phyloP scores from a whole-genome alignment of 129 eudicot genomes.

The Lactuca saligna region DNA sequence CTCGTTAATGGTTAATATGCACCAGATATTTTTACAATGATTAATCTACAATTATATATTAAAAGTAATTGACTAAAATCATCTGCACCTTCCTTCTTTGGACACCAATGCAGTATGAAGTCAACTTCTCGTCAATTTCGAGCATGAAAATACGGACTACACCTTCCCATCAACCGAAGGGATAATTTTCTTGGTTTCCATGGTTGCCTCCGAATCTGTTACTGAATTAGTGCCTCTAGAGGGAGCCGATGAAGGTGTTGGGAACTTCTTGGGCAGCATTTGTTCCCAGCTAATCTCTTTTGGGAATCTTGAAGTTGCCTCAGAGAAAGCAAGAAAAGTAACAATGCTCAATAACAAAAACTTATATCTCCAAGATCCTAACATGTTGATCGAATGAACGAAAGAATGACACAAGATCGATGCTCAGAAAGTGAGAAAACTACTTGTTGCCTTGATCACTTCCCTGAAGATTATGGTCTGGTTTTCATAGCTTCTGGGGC shows the following conservation, averaged over 20 bases:
- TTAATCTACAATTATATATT: slow-evolving; percentile 26
- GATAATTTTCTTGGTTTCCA: slow-evolving; percentile 25
- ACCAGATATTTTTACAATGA: slow-evolving; percentile 27
- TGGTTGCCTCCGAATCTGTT: slow-evolving; percentile 26
- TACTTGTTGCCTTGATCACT: slow-evolving; percentile 8
- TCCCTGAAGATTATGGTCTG: slow-evolving; percentile 29
- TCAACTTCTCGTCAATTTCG: slow-evolving; percentile 11
- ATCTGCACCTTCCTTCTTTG: slow-evolving; percentile 35
- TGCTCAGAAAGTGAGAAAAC: slow-evolving; percentile 2
- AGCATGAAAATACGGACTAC: slow-evolving; percentile 31
- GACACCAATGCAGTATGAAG: slow-evolving; percentile 23
- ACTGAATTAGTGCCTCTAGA: slow-evolving; percentile 78
- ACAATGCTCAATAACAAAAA: slow-evolving; percentile 45
- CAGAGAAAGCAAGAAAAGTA: slow-evolving; percentile 52
- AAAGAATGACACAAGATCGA: neutral
- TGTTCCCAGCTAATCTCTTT: slow-evolving; percentile 58
- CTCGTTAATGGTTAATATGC: slow-evolving; percentile 34
- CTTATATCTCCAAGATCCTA: slow-evolving; percentile 43
- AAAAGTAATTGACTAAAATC: slow-evolving; percentile 24
- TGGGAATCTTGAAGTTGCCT: slow-evolving; percentile 63
- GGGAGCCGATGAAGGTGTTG: slow-evolving; percentile 73
- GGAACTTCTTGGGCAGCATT: slow-evolving; percentile 91
- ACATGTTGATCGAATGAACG: slow-evolving; percentile 36
- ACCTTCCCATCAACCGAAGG: slow-evolving; percentile 65
- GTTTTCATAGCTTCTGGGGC: slow-evolving; percentile 40